These are phyloP conservation scores for Melaleuca alternifolia DNA, from an alignment of 345 rosid genomes.

Conservation along the genomic window DNA sequence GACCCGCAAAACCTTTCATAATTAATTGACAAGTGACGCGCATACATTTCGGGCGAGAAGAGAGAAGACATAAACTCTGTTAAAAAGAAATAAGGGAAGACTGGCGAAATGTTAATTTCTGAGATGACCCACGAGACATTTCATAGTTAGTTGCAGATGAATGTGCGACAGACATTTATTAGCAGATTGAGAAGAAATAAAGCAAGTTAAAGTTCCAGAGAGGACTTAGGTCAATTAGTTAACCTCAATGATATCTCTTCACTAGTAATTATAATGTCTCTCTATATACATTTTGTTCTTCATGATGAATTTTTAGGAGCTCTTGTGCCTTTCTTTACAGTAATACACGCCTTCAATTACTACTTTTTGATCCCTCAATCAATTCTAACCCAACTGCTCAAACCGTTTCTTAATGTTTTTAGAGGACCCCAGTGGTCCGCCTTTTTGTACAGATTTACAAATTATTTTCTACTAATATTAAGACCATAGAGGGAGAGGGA, in stretches of 20 bases:
- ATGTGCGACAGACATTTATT: background rate
- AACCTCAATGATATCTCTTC: background rate
- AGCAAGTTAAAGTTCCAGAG: background rate
- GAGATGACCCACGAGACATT: background rate
- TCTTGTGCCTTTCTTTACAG: background rate
- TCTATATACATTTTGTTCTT: background rate
- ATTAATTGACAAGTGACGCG: background rate
- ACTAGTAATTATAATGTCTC: too few species aligned
- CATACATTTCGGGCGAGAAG: background rate
- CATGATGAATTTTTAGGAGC: background rate
- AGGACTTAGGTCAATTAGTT: background rate
- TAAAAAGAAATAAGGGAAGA: background rate
- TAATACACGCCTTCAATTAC: background rate
- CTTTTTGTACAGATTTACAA: background rate
- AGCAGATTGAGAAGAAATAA: background rate
- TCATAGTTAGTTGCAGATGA: background rate
- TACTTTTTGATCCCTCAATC: background rate
- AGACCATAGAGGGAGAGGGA: background rate
- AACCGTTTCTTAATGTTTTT: background rate
- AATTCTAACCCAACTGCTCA: background rate
- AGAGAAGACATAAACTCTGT: background rate
- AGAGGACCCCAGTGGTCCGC: conserved; percentile 1
- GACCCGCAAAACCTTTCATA: background rate
- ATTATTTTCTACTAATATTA: background rate
- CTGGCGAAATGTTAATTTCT: background rate